Conservation (phyloP, 768 basidiomycete species). For the Lentinus tigrinus region DNA sequence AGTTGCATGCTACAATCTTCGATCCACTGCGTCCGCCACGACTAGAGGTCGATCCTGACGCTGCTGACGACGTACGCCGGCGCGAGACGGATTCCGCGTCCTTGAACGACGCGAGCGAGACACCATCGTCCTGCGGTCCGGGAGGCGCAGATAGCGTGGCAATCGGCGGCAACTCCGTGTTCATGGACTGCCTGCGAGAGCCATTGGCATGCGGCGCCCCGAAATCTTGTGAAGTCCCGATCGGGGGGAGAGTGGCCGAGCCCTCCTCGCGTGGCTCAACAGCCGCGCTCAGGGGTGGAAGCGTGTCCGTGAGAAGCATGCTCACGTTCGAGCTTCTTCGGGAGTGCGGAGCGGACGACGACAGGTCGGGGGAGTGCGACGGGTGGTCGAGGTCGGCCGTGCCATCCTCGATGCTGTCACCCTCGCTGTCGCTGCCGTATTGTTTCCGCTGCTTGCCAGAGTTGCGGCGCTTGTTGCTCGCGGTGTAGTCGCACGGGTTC, state of each 20-base stretch:
- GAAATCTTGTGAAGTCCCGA: constrained; percentile 1
- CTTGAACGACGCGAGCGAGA: constrained; percentile 27
- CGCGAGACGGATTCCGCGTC: constrained; percentile 38
- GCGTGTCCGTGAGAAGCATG: constrained; percentile 26
- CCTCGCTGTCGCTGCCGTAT: constrained; percentile 36
- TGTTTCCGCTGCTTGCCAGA: constrained; percentile 47
- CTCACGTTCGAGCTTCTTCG: constrained; percentile 25
- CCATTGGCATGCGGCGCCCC: not conserved
- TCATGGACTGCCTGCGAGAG: constrained; percentile 12
- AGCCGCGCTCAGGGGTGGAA: constrained; percentile 23
- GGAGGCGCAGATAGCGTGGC: constrained; percentile 52
- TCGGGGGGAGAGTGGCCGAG: constrained; percentile 20
- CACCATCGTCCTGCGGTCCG: constrained; percentile 44
- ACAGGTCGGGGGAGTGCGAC: constrained; percentile 55
- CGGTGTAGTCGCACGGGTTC: constrained; percentile 79
- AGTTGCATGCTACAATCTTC: constrained; percentile 87
- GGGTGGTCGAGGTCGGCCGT: constrained; percentile 40
- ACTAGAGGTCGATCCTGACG: constrained; percentile 66
- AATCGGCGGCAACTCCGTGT: constrained; percentile 55
- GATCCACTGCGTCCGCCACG: constrained; percentile 71
- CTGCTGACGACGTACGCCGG: constrained; percentile 62
- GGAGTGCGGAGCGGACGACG: constrained; percentile 25
- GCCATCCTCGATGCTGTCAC: constrained; percentile 55
- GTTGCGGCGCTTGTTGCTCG: constrained; percentile 70
- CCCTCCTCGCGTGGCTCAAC: constrained; percentile 21